Conservation (phyloP, 2,329 filamentous ascomycete species). For the Scedosporium aurantiacum region DNA sequence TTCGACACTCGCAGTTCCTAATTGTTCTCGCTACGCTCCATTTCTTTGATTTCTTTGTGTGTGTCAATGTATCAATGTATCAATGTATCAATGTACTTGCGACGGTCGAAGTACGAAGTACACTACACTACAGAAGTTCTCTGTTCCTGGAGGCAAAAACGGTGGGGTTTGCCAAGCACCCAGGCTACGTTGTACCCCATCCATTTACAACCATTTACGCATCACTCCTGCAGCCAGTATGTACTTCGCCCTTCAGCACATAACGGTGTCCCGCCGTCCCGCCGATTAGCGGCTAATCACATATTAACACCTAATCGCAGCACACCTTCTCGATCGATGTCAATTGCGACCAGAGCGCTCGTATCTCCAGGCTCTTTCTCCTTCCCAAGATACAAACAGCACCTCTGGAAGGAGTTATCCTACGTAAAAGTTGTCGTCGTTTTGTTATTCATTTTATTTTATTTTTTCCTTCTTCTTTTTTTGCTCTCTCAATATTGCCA, state of each 20-base stretch:
- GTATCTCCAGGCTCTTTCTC: background rate
- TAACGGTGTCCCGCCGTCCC: constrained; percentile 6
- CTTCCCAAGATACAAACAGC: background rate
- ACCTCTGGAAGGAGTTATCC: too few relatives aligned
- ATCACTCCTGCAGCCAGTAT: background rate
- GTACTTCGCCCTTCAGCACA: background rate
- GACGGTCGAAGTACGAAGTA: too few relatives aligned
- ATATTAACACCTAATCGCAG: constrained; percentile 3
- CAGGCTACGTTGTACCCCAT: background rate
- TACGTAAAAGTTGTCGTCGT: background rate
- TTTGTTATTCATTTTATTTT: background rate
- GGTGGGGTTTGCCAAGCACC: background rate
- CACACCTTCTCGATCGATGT: background rate
- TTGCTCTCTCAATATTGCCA: background rate
- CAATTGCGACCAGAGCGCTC: background rate
- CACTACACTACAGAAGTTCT: background rate
- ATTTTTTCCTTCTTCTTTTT: background rate
- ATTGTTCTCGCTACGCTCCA: background rate
- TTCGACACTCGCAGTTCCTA: background rate
- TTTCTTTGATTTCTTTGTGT: too few relatives aligned
- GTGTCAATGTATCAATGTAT: too few relatives aligned
- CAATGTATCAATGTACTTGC: too few relatives aligned
- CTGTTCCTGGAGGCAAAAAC: background rate
- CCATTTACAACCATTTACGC: too few relatives aligned
- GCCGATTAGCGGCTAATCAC: constrained; percentile 6